Conservation (phyloP, 805 yeast genomes). For the Tetrapisispora taiwanensis region DNA sequence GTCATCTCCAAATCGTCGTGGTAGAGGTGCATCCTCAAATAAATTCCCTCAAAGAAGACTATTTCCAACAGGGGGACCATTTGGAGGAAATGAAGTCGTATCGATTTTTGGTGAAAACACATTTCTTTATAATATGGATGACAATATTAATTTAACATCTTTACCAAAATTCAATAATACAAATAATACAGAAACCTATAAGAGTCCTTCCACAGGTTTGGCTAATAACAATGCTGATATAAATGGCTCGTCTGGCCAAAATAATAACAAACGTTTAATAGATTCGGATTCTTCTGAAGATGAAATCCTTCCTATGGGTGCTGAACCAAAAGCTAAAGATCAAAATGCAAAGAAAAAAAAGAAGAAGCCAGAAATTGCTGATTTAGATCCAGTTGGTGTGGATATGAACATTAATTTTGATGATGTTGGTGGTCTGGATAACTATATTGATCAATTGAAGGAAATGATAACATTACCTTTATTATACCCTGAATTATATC, state of each 20-base stretch:
- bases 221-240: neutral
- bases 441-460: slow-evolving; percentile 81
- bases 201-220: slow-evolving; percentile 12
- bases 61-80: slow-evolving; percentile 93
- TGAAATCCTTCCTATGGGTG: slow-evolving; percentile 42
- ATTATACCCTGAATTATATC: slow-evolving; percentile 86
- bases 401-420: slow-evolving; percentile 77
- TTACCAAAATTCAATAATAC: neutral
- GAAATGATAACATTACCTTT: slow-evolving; percentile 95
- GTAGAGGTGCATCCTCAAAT: slow-evolving; percentile 30
- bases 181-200: neutral
- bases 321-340: slow-evolving; percentile 29
- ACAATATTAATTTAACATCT: neutral
- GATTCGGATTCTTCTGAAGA: slow-evolving; percentile 60
- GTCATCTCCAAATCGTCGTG: slow-evolving; percentile 26
- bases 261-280: slow-evolving; percentile 20
- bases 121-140: slow-evolving; percentile 22
- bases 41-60: slow-evolving; percentile 53
- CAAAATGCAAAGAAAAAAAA: slow-evolving; percentile 27
- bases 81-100: slow-evolving; percentile 90
- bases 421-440: slow-evolving; percentile 85
- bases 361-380: slow-evolving; percentile 59
- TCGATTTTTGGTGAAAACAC: slow-evolving; percentile 71
- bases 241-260: neutral
- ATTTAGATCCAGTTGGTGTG: slow-evolving; percentile 86